Conservation (phyloP, 305 asterid species). For the Ilex paraguariensis region DNA sequence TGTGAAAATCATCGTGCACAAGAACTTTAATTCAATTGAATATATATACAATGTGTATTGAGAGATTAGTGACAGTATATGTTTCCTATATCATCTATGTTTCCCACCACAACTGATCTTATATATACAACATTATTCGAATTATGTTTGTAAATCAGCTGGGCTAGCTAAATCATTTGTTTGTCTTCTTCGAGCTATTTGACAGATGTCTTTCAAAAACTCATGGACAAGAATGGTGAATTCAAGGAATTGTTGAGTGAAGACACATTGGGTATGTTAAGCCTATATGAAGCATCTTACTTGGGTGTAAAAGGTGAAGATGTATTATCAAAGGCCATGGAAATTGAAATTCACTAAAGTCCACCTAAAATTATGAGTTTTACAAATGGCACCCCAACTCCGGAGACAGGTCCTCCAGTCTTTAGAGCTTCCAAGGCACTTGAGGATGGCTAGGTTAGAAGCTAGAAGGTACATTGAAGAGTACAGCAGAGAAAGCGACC, state of each 20-base stretch:
- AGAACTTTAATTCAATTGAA: too few species aligned
- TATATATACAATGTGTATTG: too few species aligned
- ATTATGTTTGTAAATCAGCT: too few species aligned
- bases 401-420: conserved; percentile 24
- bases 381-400: conserved; percentile 11
- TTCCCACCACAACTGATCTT: too few species aligned
- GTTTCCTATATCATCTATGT: too few species aligned
- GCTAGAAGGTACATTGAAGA: conserved; percentile 44
- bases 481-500: conserved; percentile 25
- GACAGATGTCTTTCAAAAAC: conserved; percentile 43
- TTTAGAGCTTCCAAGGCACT: conserved; percentile 58
- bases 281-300: conserved; percentile 64
- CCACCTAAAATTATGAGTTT: conserved; percentile 21
- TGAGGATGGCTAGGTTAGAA: conserved; percentile 64
- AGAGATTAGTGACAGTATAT: too few species aligned
- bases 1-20: too few species aligned
- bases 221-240: conserved; percentile 35
- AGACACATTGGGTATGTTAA: too few species aligned
- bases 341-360: conserved; percentile 29
- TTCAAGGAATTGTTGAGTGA: conserved; percentile 39
- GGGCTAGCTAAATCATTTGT: too few species aligned
- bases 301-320: conserved; percentile 43
- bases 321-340: conserved; percentile 40
- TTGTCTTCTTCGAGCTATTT: too few species aligned
- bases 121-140: too few species aligned